Evolutionary conservation across 306 rosid genomes (phyloP).

Genomic region (Citrullus colocynthis): DNA sequence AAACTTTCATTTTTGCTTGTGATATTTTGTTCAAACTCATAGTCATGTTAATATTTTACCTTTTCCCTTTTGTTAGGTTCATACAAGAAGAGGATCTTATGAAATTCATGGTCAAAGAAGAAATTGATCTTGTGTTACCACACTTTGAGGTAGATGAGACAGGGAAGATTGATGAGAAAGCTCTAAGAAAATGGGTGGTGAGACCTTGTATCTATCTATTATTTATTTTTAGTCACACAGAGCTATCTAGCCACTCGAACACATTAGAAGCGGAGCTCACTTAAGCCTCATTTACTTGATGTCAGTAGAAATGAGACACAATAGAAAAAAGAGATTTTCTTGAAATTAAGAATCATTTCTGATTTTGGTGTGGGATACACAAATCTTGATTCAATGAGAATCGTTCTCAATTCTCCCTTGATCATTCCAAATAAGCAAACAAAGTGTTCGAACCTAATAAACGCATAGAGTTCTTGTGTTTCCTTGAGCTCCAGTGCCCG

Average conservation of each 20-base stretch:
- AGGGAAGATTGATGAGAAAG: slow-evolving; percentile 39
- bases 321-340: neutral
- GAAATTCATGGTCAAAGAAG: slow-evolving; percentile 79
- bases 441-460: neutral
- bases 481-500: neutral
- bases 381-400: neutral
- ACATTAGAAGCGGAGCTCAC: neutral
- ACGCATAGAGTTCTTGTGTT: neutral
- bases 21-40: neutral
- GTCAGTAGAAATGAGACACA: neutral
- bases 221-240: neutral
- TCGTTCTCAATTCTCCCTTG: neutral
- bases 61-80: slow-evolving; percentile 26
- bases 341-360: neutral
- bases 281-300: neutral
- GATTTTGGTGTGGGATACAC: neutral
- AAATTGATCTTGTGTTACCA: slow-evolving; percentile 54
- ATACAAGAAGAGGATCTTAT: slow-evolving; percentile 59
- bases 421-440: neutral
- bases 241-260: neutral
- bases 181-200: slow-evolving; percentile 78
- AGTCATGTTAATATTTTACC: neutral
- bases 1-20: neutral
- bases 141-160: slow-evolving; percentile 41
- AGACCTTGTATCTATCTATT: slow-evolving; percentile 12